phyloP scores from a whole-genome alignment of 352 stramenopile genomes.

The Phytophthora kernoviae region DNA sequence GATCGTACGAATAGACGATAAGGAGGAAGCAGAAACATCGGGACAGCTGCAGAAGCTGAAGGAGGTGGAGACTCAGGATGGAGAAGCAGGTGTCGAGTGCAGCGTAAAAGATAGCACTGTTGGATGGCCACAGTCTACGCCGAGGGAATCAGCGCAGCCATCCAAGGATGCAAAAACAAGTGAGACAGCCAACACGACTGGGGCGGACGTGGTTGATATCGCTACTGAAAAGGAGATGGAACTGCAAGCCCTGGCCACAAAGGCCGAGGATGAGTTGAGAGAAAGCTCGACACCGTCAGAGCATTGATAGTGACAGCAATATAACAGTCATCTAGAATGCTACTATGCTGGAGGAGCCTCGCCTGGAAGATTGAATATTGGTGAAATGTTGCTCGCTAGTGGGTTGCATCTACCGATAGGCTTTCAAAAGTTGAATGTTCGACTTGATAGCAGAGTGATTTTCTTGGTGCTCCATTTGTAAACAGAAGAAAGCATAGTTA shows the following conservation, averaged over 20 bases:
- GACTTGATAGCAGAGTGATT: not conserved
- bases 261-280: conserved; percentile 26
- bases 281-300: conserved; percentile 12
- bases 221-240: conserved; percentile 1
- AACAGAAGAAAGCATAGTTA: not conserved
- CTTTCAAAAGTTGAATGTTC: not conserved
- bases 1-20: conserved; percentile 40
- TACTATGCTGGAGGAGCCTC: conserved; percentile 1
- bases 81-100: not conserved
- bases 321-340: not conserved
- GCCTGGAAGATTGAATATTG: not conserved
- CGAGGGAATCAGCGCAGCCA: conserved; percentile 9
- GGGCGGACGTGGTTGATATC: not conserved
- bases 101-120: not conserved
- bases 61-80: not conserved
- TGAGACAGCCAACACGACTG: conserved; percentile 1
- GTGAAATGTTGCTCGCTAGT: not conserved
- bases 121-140: not conserved
- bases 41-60: conserved; percentile 1
- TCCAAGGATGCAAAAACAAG: conserved; percentile 16
- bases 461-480: too few relatives aligned
- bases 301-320: not conserved
- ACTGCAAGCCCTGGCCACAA: not conserved
- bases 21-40: conserved; percentile 1
- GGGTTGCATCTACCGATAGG: too few relatives aligned